phyloP scores from a whole-genome alignment of 2,329 filamentous ascomycete species.

The Helotiales sp. region DNA sequence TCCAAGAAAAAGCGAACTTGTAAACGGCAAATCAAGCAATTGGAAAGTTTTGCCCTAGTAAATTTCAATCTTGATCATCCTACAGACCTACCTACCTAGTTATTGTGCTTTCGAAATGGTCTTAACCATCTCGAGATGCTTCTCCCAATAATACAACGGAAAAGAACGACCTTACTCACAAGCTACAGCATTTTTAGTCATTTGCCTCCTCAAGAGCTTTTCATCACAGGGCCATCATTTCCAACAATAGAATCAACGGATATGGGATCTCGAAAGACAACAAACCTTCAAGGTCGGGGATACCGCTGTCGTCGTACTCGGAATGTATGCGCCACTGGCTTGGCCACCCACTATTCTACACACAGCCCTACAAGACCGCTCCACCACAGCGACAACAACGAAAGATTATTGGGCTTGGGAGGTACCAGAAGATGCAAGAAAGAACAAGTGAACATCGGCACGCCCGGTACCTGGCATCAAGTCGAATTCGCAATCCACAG shows the following conservation, averaged over 20 bases:
- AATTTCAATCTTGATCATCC: too few species aligned
- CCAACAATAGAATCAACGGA: background rate
- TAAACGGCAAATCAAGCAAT: too few species aligned
- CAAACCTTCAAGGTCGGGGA: background rate
- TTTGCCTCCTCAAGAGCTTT: background rate
- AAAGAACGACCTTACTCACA: background rate
- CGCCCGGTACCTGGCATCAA: slow-evolving; percentile 13
- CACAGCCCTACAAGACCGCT: slow-evolving; percentile 17
- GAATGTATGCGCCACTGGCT: slow-evolving; percentile 13
- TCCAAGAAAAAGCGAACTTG: too few species aligned
- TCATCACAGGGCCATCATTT: background rate
- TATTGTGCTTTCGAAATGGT: too few species aligned
- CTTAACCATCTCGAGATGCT: too few species aligned
- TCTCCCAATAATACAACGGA: too few species aligned
- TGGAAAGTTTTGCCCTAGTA: too few species aligned
- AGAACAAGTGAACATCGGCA: slow-evolving; percentile 20
- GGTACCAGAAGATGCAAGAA: background rate
- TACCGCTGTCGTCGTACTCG: background rate
- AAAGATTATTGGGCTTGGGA: background rate
- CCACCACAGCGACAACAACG: background rate
- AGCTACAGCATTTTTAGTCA: background rate
- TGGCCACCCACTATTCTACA: slow-evolving; percentile 2
- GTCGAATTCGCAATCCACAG: slow-evolving; percentile 10
- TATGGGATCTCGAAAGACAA: background rate
- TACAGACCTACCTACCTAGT: too few species aligned